Percentiles rank a stretch among this genome's conserved stretches.
These are phyloP conservation scores for Stevia rebaudiana DNA, from an alignment of 140 eudicot genomes.

Conservation along the genomic window DNA sequence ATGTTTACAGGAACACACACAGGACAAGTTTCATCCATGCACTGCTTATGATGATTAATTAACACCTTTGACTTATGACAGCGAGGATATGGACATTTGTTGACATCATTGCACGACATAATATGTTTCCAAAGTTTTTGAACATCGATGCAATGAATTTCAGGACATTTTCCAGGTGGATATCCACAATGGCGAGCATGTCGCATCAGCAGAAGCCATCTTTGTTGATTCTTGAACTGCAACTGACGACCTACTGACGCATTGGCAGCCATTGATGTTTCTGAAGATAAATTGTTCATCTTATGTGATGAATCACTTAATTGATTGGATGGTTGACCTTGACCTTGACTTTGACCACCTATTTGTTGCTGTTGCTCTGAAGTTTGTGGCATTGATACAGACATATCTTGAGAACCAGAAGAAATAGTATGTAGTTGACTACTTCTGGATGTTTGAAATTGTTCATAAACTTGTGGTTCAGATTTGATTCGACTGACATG, in stretches of 20 bases:
- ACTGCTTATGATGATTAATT: conserved; percentile 49
- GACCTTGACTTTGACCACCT: conserved; percentile 47
- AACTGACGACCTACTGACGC: conserved; percentile 36
- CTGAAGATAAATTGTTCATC: conserved; percentile 48
- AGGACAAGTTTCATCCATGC: conserved; percentile 61
- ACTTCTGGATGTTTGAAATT: conserved; percentile 45
- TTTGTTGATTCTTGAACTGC: conserved; percentile 52
- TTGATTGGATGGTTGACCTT: conserved; percentile 42
- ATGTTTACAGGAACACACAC: conserved; percentile 66
- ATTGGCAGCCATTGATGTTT: conserved; percentile 33
- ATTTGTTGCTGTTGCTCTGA: conserved; percentile 48
- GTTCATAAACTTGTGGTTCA: conserved; percentile 51
- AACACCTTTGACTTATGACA: conserved; percentile 42
- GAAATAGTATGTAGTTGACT: conserved; percentile 36
- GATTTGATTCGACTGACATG: conserved; percentile 38
- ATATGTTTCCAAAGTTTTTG: conserved; percentile 63
- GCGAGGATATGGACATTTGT: conserved; percentile 57
- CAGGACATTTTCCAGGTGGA: conserved; percentile 68
- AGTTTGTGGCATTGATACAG: conserved; percentile 35
- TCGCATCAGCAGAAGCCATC: conserved; percentile 69
- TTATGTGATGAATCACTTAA: conserved; percentile 35
- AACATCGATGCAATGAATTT: conserved; percentile 40
- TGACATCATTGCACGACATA: conserved; percentile 33
- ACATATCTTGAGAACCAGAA: conserved; percentile 40
- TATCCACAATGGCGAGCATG: conserved; percentile 74